Evolutionary conservation across 208 protist species (phyloP).

Genomic region (Strigomonas oncopelti): DNA sequence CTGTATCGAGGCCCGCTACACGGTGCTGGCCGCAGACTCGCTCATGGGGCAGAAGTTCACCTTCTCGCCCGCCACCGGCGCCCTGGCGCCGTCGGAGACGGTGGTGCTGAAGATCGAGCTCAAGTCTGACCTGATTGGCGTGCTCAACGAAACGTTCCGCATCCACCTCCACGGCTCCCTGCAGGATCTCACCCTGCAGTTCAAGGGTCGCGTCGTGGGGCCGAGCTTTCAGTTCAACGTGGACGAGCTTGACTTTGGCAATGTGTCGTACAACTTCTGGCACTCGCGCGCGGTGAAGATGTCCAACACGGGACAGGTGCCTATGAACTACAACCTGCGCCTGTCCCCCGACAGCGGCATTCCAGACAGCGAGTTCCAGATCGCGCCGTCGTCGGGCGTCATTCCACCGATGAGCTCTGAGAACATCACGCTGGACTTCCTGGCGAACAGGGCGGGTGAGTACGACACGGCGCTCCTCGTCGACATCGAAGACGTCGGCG

Average conservation of each 20-base stretch:
- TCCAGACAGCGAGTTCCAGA: conserved; percentile 56
- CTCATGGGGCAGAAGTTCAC: conserved; percentile 56
- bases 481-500: conserved; percentile 91
- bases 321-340: conserved; percentile 86
- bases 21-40: conserved; percentile 50
- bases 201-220: conserved; percentile 89
- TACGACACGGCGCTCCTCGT: conserved; percentile 86
- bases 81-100: conserved; percentile 60
- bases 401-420: conserved; percentile 60
- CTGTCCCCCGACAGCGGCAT: conserved; percentile 56
- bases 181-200: conserved; percentile 70
- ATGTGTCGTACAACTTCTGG: conserved; percentile 91
- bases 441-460: conserved; percentile 71
- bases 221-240: conserved; percentile 92
- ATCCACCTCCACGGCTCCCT: conserved; percentile 83
- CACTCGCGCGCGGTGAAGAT: conserved; percentile 71
- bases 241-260: conserved; percentile 90
- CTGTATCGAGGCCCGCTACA: conserved; percentile 87
- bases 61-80: conserved; percentile 75
- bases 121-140: conserved; percentile 83
- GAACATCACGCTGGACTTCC: conserved; percentile 73
- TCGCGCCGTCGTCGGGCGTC: conserved; percentile 62
- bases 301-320: conserved; percentile 92
- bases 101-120: conserved; percentile 74
- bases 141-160: conserved; percentile 85